Conservation (phyloP, 2,329 filamentous ascomycete species). For the Dothistroma pini region DNA sequence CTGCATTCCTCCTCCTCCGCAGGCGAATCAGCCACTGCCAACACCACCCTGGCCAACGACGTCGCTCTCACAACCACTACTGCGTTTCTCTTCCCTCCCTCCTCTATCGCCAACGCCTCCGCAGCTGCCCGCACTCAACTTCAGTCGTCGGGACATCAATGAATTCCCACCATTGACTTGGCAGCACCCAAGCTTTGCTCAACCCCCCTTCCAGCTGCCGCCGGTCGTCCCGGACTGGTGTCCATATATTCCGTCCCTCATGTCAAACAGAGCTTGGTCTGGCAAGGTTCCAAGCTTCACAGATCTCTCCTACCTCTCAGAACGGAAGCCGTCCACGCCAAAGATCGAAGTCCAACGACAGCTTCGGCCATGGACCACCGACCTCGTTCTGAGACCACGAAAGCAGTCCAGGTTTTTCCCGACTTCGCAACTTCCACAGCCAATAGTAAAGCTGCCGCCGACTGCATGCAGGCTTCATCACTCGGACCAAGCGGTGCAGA, state of each 20-base stretch:
- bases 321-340: constrained; percentile 12
- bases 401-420: constrained; percentile 33
- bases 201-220: constrained; percentile 9
- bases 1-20: constrained; percentile 15
- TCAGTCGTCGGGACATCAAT: constrained; percentile 20
- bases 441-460: constrained; percentile 23
- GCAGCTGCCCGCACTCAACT: constrained; percentile 25
- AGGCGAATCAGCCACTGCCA: constrained; percentile 1
- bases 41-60: constrained; percentile 4
- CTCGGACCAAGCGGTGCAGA: constrained; percentile 15
- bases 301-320: constrained; percentile 29
- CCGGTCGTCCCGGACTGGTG: constrained; percentile 27
- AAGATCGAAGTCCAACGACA: constrained; percentile 10
- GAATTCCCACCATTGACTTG: constrained; percentile 19
- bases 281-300: constrained; percentile 27
- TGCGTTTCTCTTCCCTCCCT: background rate
- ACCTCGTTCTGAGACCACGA: constrained; percentile 13
- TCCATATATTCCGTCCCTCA: constrained; percentile 27
- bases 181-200: constrained; percentile 9
- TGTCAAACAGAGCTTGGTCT: constrained; percentile 19
- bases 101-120: constrained; percentile 19
- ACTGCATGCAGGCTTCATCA: constrained; percentile 22
- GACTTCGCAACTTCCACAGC: constrained; percentile 14
- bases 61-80: constrained; percentile 2
- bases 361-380: constrained; percentile 22